Evolutionary conservation across 2,329 filamentous ascomycete genomes (phyloP).

Genomic region (Biscogniauxia mediterranea): DNA sequence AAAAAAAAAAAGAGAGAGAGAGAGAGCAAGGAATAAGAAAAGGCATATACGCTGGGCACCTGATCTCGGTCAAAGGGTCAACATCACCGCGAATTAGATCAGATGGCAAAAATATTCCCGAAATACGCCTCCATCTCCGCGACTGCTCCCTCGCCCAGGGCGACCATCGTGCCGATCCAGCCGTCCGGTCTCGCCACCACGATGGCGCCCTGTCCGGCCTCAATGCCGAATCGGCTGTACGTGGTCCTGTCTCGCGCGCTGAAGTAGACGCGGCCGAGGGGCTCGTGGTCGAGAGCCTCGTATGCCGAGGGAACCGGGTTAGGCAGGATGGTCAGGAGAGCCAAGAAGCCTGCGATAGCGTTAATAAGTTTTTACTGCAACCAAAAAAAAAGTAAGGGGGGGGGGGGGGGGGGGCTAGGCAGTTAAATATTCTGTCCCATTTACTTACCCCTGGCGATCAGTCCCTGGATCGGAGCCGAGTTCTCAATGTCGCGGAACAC

Average conservation of each 20-base stretch:
- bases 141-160: neutral
- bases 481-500: constrained; percentile 6
- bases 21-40: no score
- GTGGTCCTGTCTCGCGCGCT: constrained; percentile 11
- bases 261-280: constrained; percentile 21
- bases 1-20: no score
- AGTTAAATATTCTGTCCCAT: neutral
- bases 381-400: no score
- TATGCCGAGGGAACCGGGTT: constrained; percentile 17
- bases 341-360: constrained; percentile 9
- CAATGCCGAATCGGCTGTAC: constrained; percentile 21
- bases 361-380: no score
- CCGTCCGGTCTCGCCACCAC: constrained; percentile 27
- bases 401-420: no score
- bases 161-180: constrained; percentile 22
- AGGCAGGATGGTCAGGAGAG: constrained; percentile 23
- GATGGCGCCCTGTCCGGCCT: constrained; percentile 15
- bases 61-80: no score
- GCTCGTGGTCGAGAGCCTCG: constrained; percentile 15
- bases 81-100: neutral
- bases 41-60: no score
- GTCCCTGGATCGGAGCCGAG: constrained; percentile 11
- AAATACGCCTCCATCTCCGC: constrained; percentile 14
- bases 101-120: constrained; percentile 21
- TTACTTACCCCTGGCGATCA: constrained; percentile 6